Base-by-base conservation (phyloP, 1,284 basidiomycete species). In the Neotropicomus parvogracilis region DNA sequence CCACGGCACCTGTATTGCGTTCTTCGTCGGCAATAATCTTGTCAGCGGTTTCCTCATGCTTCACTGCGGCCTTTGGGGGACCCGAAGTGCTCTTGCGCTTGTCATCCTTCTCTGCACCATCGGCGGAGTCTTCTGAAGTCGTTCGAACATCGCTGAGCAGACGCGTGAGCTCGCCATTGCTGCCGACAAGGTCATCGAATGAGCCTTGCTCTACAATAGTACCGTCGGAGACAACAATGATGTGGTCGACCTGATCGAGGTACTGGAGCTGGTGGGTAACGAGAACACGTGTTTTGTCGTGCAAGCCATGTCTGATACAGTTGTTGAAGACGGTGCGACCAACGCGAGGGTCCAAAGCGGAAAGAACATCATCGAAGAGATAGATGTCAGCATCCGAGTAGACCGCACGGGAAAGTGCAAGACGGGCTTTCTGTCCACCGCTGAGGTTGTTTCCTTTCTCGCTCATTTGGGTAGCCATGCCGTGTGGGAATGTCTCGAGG, bases 221-320 rank as follows among this genome's bases (percentile, higher is more conserved):
- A 6, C 77, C 75, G 38, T 63, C 52, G 21, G 83, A 61, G 10
- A 73, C 70, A 19, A 83, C 70, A n/a, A 83, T 73, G 59, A 73
- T 80, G 43, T 78, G 72, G 12, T 80, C 76, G 17, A 81, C 67
- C 5, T 78, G 74, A 38, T 70, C 71, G 28, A 74, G 73, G 58
- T 83, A 73, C 19, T 75, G 72, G 32, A 82, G 71, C 54, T 83
- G 81, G 63, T 83, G 81, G 4, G 81, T 83, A 29, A 85, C 79
- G 3, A 85, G 69, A 24, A 85, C 57, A 8, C 84, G 70, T 0
- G 83, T 85, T 46, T 63, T 63, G 0, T 50, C 63, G 5, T 50
- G 51, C 28, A 85, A 63, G 44, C 76, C 75, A 27, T 80, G 76
- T 42, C 64, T 69, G 67, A 85, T 75, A 49, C 80, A 78, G 48